These are phyloP conservation scores for Boletus vermiculosoides DNA, from an alignment of 768 basidiomycete genomes.

Conservation along the genomic window DNA sequence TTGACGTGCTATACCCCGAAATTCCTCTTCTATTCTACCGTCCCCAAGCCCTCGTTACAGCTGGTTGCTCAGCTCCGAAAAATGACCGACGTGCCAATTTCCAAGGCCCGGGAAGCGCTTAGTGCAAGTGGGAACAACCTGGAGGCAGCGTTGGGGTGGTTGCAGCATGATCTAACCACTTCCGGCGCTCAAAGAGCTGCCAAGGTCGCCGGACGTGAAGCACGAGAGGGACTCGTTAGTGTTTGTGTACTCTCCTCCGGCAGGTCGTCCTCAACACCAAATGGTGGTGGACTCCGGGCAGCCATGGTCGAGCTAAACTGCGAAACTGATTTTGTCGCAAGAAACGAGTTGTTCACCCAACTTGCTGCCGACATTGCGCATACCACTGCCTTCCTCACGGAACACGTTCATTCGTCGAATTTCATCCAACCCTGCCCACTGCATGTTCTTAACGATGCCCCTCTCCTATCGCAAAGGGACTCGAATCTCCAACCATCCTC, in stretches of 20 bases:
- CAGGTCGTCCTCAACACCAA: slow-evolving; percentile 36
- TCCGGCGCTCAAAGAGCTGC: slow-evolving; percentile 79
- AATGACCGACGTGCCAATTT: slow-evolving; percentile 75
- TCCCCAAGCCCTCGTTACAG: slow-evolving; percentile 60
- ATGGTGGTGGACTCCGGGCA: slow-evolving; percentile 58
- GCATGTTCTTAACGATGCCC: slow-evolving; percentile 57
- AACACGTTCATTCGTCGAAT: slow-evolving; percentile 32
- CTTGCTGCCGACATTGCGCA: slow-evolving; percentile 80
- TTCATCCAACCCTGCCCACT: slow-evolving; percentile 52
- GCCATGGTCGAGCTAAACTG: slow-evolving; percentile 92
- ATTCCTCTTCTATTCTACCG: slow-evolving; percentile 49
- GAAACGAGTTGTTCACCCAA: slow-evolving; percentile 77
- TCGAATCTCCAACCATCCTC: slow-evolving; percentile 35
- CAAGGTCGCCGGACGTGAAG: slow-evolving; percentile 73
- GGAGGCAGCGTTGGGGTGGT: slow-evolving; percentile 72
- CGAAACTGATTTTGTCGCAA: slow-evolving; percentile 95
- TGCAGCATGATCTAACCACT: slow-evolving; percentile 67
- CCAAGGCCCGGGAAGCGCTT: slow-evolving; percentile 88
- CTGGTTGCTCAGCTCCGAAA: slow-evolving; percentile 87
- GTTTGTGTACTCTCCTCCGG: slow-evolving; percentile 73
- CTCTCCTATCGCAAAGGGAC: slow-evolving; percentile 52
- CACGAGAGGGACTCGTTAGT: slow-evolving; percentile 78
- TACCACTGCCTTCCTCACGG: slow-evolving; percentile 72
- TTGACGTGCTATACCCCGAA: not conserved
- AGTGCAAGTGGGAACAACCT: slow-evolving; percentile 70